Evolutionary conservation across 1,284 basidiomycete genomes (phyloP).

Genomic region (Trametes hirsuta): DNA sequence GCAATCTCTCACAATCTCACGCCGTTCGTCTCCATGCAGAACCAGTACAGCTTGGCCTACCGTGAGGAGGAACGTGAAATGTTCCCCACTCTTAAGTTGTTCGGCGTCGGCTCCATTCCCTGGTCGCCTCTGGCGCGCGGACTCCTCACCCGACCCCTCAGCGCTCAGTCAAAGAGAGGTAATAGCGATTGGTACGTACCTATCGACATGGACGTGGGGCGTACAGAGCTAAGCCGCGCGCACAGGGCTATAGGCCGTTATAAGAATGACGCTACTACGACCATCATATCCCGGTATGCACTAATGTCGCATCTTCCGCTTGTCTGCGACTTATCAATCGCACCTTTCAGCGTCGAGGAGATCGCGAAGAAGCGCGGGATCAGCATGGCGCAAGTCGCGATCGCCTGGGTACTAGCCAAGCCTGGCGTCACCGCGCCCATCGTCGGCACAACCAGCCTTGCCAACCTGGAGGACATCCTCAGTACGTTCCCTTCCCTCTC

Average conservation of each 20-base stretch:
- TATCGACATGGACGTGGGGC: no score
- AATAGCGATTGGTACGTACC: constrained; percentile 26
- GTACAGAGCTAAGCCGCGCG: not conserved
- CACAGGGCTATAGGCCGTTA: not conserved
- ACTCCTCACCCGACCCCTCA: constrained; percentile 38
- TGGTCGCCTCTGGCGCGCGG: constrained; percentile 48
- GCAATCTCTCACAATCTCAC: constrained; percentile 45
- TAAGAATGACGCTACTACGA: no score
- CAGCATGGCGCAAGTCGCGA: constrained; percentile 32
- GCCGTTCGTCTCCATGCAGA: constrained; percentile 59
- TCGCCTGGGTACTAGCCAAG: constrained; percentile 22
- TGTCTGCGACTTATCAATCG: no score
- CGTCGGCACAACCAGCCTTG: constrained; percentile 52
- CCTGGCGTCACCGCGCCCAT: constrained; percentile 53
- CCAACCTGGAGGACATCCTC: constrained; percentile 53
- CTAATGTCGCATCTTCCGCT: not conserved
- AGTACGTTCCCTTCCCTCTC: constrained; percentile 31
- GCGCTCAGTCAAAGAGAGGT: constrained; percentile 29
- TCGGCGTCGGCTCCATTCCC: constrained; percentile 45
- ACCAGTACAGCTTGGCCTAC: constrained; percentile 47
- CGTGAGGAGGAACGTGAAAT: constrained; percentile 57
- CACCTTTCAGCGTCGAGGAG: constrained; percentile 40
- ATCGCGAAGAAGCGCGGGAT: constrained; percentile 42
- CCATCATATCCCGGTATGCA: constrained; percentile 3
- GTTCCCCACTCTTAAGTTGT: constrained; percentile 43